Conservation (phyloP, 805 yeast species). For the Starmerella vitae region DNA sequence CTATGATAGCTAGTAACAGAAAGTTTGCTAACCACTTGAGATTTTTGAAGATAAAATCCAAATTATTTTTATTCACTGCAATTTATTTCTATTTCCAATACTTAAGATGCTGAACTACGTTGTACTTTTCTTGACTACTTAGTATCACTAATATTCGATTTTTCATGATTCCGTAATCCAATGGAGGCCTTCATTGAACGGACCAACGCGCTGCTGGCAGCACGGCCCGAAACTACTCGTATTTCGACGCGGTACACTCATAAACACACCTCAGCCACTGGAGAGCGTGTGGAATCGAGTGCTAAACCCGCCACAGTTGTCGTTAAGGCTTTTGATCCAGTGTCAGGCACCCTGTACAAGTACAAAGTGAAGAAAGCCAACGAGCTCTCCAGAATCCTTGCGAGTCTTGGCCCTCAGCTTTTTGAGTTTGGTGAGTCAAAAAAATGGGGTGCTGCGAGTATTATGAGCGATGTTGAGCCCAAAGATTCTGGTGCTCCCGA, state of each 20-base stretch:
- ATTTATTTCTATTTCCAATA: no score
- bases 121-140: no score
- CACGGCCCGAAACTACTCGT: conserved; percentile 31
- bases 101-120: no score
- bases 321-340: conserved; percentile 55
- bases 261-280: conserved; percentile 20
- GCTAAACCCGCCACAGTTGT: conserved; percentile 28
- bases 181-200: conserved; percentile 34
- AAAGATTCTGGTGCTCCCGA: conserved; percentile 12
- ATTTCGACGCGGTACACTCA: conserved; percentile 30
- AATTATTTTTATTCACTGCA: no score
- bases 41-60: no score
- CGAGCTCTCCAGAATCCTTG: conserved; percentile 59
- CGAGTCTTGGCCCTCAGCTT: conserved; percentile 46
- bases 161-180: no score
- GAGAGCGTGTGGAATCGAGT: conserved; percentile 23
- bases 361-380: conserved; percentile 48
- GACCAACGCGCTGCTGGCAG: conserved; percentile 32
- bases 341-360: conserved; percentile 46
- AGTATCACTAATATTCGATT: no score
- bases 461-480: conserved; percentile 23
- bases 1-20: no score
- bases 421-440: conserved; percentile 18
- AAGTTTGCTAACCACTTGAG: no score
- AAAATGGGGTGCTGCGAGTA: conserved; percentile 24